phyloP scores from a whole-genome alignment of 192 early-diverging fungal species.

The Chytriomyces confervae region DNA sequence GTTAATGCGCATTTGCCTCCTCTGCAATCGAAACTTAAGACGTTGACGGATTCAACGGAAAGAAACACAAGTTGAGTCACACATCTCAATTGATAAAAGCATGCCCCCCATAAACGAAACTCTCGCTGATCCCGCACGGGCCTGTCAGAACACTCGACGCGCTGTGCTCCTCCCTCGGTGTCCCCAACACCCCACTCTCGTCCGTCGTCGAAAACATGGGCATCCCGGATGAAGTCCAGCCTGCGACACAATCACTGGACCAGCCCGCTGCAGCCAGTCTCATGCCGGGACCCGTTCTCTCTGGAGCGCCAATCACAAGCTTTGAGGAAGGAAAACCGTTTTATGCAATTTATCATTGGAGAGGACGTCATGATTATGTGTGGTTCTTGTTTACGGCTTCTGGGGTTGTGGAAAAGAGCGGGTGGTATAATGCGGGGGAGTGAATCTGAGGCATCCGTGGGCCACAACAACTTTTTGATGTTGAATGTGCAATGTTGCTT shows the following conservation, averaged over 20 bases:
- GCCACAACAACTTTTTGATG: too few species aligned
- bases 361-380: conserved; percentile 21
- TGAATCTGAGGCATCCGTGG: neutral
- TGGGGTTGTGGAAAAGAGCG: neutral
- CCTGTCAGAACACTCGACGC: neutral
- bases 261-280: neutral
- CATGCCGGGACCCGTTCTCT: conserved; percentile 23
- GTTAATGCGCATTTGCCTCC: too few species aligned
- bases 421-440: neutral
- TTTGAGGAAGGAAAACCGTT: neutral
- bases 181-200: neutral
- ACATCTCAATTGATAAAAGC: neutral
- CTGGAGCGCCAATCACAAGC: neutral
- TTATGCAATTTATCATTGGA: conserved; percentile 25
- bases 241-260: neutral
- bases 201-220: conserved; percentile 15
- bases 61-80: conserved; percentile 2
- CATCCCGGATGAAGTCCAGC: conserved; percentile 1
- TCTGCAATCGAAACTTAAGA: neutral
- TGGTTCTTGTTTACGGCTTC: conserved; percentile 1
- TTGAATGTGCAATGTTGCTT: too few species aligned
- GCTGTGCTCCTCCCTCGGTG: neutral
- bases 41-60: conserved; percentile 29
- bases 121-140: too few species aligned
- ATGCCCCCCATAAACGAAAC: neutral